phyloP scores from a whole-genome alignment of 352 stramenopile genomes.

The Globisporangium parvum region DNA sequence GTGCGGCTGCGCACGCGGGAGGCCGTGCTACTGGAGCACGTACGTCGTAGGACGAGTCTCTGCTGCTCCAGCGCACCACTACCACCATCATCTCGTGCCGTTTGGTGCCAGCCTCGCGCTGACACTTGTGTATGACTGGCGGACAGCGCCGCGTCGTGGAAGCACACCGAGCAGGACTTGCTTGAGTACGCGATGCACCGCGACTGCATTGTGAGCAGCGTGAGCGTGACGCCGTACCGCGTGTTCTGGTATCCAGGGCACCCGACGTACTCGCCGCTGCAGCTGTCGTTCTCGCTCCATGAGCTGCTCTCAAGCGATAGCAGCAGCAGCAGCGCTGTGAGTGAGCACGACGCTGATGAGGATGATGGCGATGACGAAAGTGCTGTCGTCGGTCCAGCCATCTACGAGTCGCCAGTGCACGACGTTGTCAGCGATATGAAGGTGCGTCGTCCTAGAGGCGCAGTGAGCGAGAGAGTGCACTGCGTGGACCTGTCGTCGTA shows the following conservation, averaged over 20 bases:
- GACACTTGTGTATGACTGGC: too few relatives aligned
- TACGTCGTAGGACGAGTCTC: conserved; percentile 13
- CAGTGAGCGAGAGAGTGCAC: background rate
- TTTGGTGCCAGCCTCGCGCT: too few relatives aligned
- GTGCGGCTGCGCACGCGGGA: conserved; percentile 55
- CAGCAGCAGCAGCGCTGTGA: background rate
- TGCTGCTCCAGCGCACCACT: too few relatives aligned
- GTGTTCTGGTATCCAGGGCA: conserved; percentile 70
- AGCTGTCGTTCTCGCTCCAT: conserved; percentile 54
- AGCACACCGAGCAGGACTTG: conserved; percentile 27
- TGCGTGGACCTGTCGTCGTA: background rate
- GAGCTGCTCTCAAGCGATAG: conserved; percentile 15
- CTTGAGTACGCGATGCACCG: conserved; percentile 51
- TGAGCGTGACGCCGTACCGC: conserved; percentile 58
- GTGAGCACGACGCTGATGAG: background rate
- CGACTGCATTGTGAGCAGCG: conserved; percentile 35
- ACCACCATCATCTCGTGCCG: too few relatives aligned
- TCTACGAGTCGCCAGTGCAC: conserved; percentile 54
- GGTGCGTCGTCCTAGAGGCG: background rate
- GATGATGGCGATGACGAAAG: conserved; percentile 2
- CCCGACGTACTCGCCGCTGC: conserved; percentile 56
- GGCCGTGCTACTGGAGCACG: conserved; percentile 81
- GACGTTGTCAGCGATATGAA: conserved; percentile 48
- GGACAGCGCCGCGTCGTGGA: conserved; percentile 9
- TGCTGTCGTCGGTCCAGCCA: conserved; percentile 8